Percentiles rank a stretch among this genome's conserved stretches.
Evolutionary conservation across 768 basidiomycete species (phyloP).

Genomic region (Boletus bicolor): DNA sequence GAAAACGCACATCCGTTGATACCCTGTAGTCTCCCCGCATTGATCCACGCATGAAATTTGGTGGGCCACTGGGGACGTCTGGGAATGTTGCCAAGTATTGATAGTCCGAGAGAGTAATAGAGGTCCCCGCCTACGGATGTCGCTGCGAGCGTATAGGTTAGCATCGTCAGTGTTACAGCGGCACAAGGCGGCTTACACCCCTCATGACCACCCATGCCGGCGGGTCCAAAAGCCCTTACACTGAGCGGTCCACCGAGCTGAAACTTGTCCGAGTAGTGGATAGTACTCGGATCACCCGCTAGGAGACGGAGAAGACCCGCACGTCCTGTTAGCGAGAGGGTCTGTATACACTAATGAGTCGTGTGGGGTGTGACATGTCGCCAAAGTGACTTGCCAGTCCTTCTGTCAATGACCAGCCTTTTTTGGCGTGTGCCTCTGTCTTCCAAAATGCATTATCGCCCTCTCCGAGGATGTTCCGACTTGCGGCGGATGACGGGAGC

Average conservation of each 20-base stretch:
- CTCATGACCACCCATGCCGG: constrained; percentile 76
- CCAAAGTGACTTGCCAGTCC: constrained; percentile 21
- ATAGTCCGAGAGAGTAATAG: constrained; percentile 74
- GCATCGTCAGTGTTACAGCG: neutral
- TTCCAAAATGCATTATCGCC: constrained; percentile 29
- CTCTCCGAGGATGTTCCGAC: constrained; percentile 14
- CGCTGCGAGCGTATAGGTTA: constrained; percentile 38
- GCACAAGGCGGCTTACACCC: constrained; percentile 45
- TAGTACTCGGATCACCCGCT: constrained; percentile 35
- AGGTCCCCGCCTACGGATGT: constrained; percentile 84
- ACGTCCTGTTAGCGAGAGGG: constrained; percentile 68
- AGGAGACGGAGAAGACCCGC: constrained; percentile 71
- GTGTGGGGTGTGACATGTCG: neutral
- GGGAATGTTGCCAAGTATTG: constrained; percentile 73
- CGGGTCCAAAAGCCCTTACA: constrained; percentile 72
- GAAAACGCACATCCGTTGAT: constrained; percentile 51
- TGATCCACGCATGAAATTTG: constrained; percentile 76
- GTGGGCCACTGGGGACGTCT: constrained; percentile 78
- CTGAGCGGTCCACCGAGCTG: constrained; percentile 91
- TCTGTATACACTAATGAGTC: constrained; percentile 42
- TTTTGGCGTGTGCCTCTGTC: constrained; percentile 19
- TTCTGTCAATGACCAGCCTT: constrained; percentile 21
- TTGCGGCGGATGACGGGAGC: neutral
- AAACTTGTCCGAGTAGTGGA: constrained; percentile 78
- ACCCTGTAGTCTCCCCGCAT: constrained; percentile 71